Evolutionary conservation across 192 early-diverging fungal species (phyloP).

Genomic region (Backusella tuberculispora): DNA sequence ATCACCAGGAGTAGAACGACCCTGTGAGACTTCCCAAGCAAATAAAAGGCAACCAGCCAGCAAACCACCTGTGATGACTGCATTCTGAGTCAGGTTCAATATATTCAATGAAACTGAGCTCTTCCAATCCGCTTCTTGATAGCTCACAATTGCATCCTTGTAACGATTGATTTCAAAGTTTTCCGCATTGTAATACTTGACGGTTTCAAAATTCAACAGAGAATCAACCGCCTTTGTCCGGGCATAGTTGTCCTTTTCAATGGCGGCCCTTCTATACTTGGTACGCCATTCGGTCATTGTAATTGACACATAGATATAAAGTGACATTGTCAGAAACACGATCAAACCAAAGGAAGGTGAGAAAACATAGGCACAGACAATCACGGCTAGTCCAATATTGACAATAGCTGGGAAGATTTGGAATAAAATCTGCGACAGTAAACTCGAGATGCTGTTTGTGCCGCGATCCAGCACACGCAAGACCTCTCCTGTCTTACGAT

Average conservation of each 20-base stretch:
- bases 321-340: conserved; percentile 84
- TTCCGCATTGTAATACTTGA: conserved; percentile 97
- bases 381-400: conserved; percentile 84
- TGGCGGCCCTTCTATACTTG: conserved; percentile 79
- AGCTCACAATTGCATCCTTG: conserved; percentile 72
- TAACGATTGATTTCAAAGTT: conserved; percentile 84
- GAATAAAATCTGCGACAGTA: conserved; percentile 85
- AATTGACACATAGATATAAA: conserved; percentile 85
- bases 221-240: conserved; percentile 90
- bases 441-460: conserved; percentile 69
- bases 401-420: conserved; percentile 89
- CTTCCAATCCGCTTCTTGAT: conserved; percentile 87
- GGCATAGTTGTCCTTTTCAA: conserved; percentile 84
- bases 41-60: conserved; percentile 80
- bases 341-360: conserved; percentile 82
- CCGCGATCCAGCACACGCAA: conserved; percentile 90
- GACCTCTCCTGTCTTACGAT: conserved; percentile 94
- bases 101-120: conserved; percentile 73
- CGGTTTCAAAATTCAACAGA: conserved; percentile 97
- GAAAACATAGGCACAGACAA: conserved; percentile 68
- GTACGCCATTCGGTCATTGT: conserved; percentile 88
- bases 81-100: conserved; percentile 86
- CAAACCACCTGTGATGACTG: conserved; percentile 86
- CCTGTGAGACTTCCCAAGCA: conserved; percentile 79
- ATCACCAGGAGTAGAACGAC: conserved; percentile 74